Base-by-base conservation (phyloP, 805 yeast genomes). In the Candida oleophila region DNA sequence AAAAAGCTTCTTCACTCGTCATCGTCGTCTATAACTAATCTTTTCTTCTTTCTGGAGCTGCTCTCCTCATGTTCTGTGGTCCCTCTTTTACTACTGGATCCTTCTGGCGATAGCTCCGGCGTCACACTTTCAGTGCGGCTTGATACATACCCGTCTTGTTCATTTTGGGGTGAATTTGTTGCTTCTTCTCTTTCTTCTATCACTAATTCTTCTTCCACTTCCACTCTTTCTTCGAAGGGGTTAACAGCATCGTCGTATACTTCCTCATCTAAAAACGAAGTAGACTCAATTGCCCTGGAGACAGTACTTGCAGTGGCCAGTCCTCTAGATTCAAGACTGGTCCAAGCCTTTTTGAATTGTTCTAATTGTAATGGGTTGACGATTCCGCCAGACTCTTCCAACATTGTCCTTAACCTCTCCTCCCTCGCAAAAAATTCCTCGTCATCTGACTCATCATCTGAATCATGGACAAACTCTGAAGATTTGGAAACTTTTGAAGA, bases 381-480 rank as follows among this genome's bases (percentile, higher is more conserved):
- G 30, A 72, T 65, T 11, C 76, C 76, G 4, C 77, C 77, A 4
- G 65, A 56, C 41, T 56, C 57, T 7, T 49, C 52, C 34, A 72
- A 55, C 49, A 72, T 51, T 28, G 58, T 61, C 40, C 83, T 77
- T 39, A 82, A 65, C 46, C 67, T 62, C 46, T 70, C 69, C 54
- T 85, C 91, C 48, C 79, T 72, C 38, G 64, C 81, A 57, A 78
- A 85, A 56, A 85, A 85, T 25, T 55, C 71, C 41, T 81, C 88
- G 12, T 72, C 80, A 55, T 83, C 88, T 3, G 79, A 71, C 9
- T 76, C 83, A 55, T 83, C 87, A 57, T 83, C 89, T 2, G 87
- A 81, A 44, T 77, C 84, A 43, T 69, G 69, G 40, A 85, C 76
- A 52, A 64, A 77, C 46, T 77, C 82, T 3, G 83, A 65, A 1